Evolutionary conservation across 2,329 filamentous ascomycete genomes (phyloP), one percentile per base, ranked within the genome.

Genomic region (Stagonosporopsis rhizophila): DNA sequence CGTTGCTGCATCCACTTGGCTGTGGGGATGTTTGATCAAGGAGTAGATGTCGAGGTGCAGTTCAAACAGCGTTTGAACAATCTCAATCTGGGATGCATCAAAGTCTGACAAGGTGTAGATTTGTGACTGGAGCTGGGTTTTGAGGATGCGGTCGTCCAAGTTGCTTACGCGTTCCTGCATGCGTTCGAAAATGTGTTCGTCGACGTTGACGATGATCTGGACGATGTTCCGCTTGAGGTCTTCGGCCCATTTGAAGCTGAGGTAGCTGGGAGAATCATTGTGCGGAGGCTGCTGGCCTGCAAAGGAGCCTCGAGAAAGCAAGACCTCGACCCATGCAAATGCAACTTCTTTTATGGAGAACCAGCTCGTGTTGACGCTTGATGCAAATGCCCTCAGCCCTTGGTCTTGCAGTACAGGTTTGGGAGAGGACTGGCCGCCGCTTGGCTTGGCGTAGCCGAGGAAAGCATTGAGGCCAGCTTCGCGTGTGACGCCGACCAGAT

Each of bases 21-120:
- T 87, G 61, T 81, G 82, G 0, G 85, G 82, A 60, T 83, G 83
- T 45, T 84, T 87, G 63, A 88, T 85, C n/a, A 83, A 76, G 6
- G 83, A 83, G 68, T 86, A 88, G 8, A 88, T 78, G 66, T 90
- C 87, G 6, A 90, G 78, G 65, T 90, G 87, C 28, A 90, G 74
- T 70, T 90, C 88, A 62, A 87, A 89, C 3, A 90, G 75, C 2
- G 82, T 81, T 68, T 90, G 80, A 1, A 83, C 75, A 69, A 87
- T 80, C 45, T 85, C 83, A 37, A 83, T 70, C 25, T 79, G 66
- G 12, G 70, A 70, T 20, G 75, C 58, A 38, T 81, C 71, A 28
- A 70, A 67, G 2, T 64, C 52, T 0, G 70, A 67, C 3, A 77
- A 40, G 15, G 57, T 25, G 30, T 69, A 68, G 1, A 32, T 34